phyloP scores from a whole-genome alignment of 306 rosid genomes.

The Pterocarpus macrocarpus region DNA sequence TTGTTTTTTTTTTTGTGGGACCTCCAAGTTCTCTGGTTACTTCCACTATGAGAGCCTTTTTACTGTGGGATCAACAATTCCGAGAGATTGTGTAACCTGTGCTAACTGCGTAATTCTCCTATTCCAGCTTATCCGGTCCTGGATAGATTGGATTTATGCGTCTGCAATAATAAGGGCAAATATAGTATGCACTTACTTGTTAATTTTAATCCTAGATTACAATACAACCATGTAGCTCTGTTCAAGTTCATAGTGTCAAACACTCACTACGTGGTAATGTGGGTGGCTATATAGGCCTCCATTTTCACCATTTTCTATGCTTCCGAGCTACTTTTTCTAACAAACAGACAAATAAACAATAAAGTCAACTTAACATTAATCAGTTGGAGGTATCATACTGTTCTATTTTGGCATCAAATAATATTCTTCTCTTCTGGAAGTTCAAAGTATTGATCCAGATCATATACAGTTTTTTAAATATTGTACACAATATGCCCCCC shows the following conservation, averaged over 20 bases:
- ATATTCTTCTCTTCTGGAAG: slow-evolving; percentile 38
- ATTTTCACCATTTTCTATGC: neutral
- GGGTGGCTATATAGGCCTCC: neutral
- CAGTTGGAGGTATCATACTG: slow-evolving; percentile 36
- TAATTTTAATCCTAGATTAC: no score
- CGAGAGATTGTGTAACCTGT: no score
- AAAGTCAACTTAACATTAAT: slow-evolving; percentile 22
- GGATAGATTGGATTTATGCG: no score
- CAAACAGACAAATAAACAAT: neutral
- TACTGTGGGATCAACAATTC: no score
- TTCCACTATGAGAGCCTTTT: no score
- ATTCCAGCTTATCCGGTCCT: no score
- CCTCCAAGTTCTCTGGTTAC: no score
- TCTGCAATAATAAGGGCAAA: no score
- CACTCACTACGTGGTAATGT: neutral
- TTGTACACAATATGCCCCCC: neutral
- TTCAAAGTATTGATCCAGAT: neutral
- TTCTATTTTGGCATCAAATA: slow-evolving; percentile 49
- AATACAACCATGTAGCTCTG: neutral
- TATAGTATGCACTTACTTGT: no score
- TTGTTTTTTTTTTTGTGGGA: no score
- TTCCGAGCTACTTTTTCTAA: neutral
- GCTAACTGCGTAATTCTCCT: no score
- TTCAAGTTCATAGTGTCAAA: neutral
- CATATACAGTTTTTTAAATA: no score